phyloP scores from a whole-genome alignment of 2,329 filamentous ascomycete species.

The Mycosphaerelloides madeirae region DNA sequence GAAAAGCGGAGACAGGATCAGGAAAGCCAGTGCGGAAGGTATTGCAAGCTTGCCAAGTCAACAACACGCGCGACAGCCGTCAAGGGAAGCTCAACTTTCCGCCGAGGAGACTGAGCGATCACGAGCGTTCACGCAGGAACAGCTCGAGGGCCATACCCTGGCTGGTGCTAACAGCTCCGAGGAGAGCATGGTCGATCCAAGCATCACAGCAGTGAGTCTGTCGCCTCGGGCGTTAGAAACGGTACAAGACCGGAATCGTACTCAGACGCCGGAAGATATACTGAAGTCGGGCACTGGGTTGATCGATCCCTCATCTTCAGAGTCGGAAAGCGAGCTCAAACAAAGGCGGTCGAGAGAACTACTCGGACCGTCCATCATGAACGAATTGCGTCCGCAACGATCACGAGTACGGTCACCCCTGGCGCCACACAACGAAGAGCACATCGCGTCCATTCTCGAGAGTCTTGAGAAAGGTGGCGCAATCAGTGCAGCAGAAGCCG shows the following conservation, averaged over 20 bases:
- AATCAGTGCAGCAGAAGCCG: slow-evolving; percentile 26
- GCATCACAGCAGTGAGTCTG: background rate
- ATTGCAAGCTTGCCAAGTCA: slow-evolving; percentile 18
- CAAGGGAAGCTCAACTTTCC: background rate
- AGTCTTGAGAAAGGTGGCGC: slow-evolving; percentile 33
- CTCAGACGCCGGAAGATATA: slow-evolving; percentile 19
- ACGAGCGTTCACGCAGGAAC: slow-evolving; percentile 7
- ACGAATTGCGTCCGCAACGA: slow-evolving; percentile 12
- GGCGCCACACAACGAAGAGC: slow-evolving; percentile 21
- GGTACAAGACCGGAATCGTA: background rate
- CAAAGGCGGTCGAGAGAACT: slow-evolving; percentile 21
- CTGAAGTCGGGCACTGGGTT: slow-evolving; percentile 34
- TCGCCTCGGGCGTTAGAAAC: background rate
- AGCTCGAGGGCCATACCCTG: slow-evolving; percentile 12
- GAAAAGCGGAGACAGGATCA: slow-evolving; percentile 37
- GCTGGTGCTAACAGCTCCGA: slow-evolving; percentile 4
- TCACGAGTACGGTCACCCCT: slow-evolving; percentile 23
- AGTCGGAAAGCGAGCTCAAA: slow-evolving; percentile 27
- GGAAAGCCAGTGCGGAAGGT: slow-evolving; percentile 14
- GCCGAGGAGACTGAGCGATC: slow-evolving; percentile 5
- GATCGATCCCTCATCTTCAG: slow-evolving; percentile 30
- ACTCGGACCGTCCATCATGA: slow-evolving; percentile 12
- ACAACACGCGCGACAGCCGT: slow-evolving; percentile 9
- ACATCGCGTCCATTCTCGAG: slow-evolving; percentile 25
- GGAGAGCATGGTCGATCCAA: background rate